Conservation (phyloP, 495 filamentous ascomycete species). For the Aspergillus biplanus region DNA sequence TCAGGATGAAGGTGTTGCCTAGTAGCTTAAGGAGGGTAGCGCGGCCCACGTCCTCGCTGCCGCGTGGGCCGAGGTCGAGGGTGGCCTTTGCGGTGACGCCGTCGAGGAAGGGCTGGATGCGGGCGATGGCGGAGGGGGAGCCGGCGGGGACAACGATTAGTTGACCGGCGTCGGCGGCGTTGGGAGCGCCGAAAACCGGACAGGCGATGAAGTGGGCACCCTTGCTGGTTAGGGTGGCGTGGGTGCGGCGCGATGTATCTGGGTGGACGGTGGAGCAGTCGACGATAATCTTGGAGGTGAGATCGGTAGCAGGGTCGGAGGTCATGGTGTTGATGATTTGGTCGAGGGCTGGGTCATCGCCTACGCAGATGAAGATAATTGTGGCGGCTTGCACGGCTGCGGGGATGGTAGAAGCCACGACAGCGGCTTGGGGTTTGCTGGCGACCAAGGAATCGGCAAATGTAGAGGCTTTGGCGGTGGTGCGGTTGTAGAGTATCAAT, state of each 20-base stretch:
- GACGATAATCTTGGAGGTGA: conserved; percentile 55
- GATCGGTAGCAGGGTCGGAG: conserved; percentile 44
- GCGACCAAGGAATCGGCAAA: conserved; percentile 55
- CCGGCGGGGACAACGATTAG: conserved; percentile 81
- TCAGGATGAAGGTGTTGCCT: conserved; percentile 85
- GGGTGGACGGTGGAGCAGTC: conserved; percentile 91
- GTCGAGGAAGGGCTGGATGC: conserved; percentile 72
- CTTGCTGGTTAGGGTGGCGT: conserved; percentile 54
- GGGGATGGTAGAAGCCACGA: conserved; percentile 61
- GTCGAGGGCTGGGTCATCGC: conserved; percentile 75
- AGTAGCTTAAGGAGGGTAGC: conserved; percentile 69
- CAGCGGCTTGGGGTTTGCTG: conserved; percentile 52
- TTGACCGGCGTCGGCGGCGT: conserved; percentile 74
- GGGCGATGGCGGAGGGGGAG: conserved; percentile 58
- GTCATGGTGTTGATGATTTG: conserved; percentile 53
- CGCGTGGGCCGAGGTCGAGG: conserved; percentile 54
- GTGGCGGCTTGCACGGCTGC: conserved; percentile 70
- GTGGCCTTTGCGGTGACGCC: conserved; percentile 75
- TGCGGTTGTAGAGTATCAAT: conserved; percentile 81
- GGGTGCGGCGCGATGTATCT: conserved; percentile 70
- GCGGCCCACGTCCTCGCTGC: conserved; percentile 38
- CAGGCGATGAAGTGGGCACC: conserved; percentile 78
- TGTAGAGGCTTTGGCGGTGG: conserved; percentile 57
- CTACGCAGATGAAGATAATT: conserved; percentile 83
- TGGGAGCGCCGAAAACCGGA: conserved; percentile 82